Evolutionary conservation across 352 stramenopile species (phyloP).

Genomic region (Phytophthora agathidicida): DNA sequence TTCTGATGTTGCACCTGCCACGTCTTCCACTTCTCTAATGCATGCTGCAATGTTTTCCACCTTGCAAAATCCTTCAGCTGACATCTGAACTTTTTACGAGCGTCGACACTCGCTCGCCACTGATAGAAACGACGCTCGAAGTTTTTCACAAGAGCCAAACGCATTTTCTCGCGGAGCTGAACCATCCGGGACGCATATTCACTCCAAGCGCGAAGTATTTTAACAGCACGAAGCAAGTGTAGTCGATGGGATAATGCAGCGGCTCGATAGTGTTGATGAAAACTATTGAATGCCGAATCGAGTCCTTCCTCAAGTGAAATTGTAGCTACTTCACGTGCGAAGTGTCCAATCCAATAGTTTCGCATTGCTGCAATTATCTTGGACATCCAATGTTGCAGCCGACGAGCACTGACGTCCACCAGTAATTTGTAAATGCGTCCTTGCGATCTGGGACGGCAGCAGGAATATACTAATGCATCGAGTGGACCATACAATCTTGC

Average conservation of each 20-base stretch:
- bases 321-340: constrained; percentile 7
- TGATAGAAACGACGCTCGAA: constrained; percentile 12
- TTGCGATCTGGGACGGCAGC: constrained; percentile 17
- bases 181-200: constrained; percentile 9
- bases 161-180: constrained; percentile 17
- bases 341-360: constrained; percentile 12
- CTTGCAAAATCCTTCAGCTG: constrained; percentile 17
- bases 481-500: constrained; percentile 17
- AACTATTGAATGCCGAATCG: constrained; percentile 1
- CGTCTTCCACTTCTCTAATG: constrained; percentile 17
- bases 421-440: constrained; percentile 17
- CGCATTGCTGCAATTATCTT: constrained; percentile 10
- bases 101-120: constrained; percentile 9
- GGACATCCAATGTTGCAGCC: constrained; percentile 14
- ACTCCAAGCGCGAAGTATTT: constrained; percentile 8
- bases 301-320: constrained; percentile 6
- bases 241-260: constrained; percentile 11
- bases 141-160: constrained; percentile 4
- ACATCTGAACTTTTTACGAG: neutral
- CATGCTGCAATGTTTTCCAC: constrained; percentile 12
- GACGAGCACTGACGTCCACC: constrained; percentile 13
- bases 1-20: constrained; percentile 18
- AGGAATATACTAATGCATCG: constrained; percentile 20
- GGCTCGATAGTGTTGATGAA: constrained; percentile 17
- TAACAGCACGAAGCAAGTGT: constrained; percentile 4